phyloP scores from a whole-genome alignment of 306 rosid genomes.

The Citrullus mucosospermus region DNA sequence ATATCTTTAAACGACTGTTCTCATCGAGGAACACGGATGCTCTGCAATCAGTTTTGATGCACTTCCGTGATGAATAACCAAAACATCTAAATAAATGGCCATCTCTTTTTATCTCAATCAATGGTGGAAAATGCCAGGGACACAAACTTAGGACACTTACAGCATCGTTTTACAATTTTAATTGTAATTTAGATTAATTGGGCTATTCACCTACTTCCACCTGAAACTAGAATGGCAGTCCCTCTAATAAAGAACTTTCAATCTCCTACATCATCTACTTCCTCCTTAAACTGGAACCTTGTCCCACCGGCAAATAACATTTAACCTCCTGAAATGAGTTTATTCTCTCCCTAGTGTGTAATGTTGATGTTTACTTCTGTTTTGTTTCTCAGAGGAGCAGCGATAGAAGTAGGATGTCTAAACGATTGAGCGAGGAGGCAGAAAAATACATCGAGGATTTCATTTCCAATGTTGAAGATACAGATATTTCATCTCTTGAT shows the following conservation, averaged over 20 bases:
- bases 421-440: constrained; percentile 77
- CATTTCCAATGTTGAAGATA: constrained; percentile 88
- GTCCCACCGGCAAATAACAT: neutral
- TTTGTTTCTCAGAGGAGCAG: constrained; percentile 53
- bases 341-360: neutral
- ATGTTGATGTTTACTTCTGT: constrained; percentile 2
- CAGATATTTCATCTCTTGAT: constrained; percentile 85
- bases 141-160: neutral
- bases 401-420: constrained; percentile 60
- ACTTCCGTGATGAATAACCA: neutral
- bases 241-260: neutral
- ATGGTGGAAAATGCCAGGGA: neutral
- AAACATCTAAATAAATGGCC: neutral
- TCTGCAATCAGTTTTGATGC: neutral
- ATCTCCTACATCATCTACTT: neutral
- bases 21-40: neutral
- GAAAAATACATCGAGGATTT: constrained; percentile 88
- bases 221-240: neutral
- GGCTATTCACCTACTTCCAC: neutral
- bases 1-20: neutral
- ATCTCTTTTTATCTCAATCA: neutral
- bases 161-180: neutral
- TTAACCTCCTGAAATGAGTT: neutral
- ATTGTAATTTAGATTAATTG: neutral
- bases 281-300: neutral